Percentiles rank a stretch among this genome's conserved stretches.
Conservation (phyloP, 495 filamentous ascomycete species). For the Xylaria flabelliformis region DNA sequence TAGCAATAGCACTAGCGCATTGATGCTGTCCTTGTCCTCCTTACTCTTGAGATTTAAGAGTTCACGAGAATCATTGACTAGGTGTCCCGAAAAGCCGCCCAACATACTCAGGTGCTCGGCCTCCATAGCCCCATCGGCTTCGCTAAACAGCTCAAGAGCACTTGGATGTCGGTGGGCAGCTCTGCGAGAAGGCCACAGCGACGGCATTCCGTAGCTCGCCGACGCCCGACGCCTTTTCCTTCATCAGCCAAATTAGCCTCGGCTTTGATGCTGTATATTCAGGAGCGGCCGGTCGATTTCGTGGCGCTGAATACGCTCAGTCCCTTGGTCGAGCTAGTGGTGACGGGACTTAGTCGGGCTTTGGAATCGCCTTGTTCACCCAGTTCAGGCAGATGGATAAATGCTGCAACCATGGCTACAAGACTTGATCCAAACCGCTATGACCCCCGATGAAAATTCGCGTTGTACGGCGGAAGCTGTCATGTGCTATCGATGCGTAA, state of each 20-base stretch:
- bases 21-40: neutral
- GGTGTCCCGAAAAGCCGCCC: neutral
- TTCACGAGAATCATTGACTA: neutral
- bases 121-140: neutral
- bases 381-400: neutral
- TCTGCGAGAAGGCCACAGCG: slow-evolving; percentile 59
- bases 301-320: neutral
- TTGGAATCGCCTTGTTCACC: neutral
- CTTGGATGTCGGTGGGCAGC: slow-evolving; percentile 51
- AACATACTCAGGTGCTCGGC: neutral
- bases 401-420: neutral
- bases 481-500: neutral
- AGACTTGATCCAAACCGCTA: neutral
- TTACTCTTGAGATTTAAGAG: neutral
- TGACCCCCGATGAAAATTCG: neutral
- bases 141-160: slow-evolving; percentile 35
- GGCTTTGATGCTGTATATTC: slow-evolving; percentile 47
- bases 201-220: slow-evolving; percentile 45
- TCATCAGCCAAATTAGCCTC: slow-evolving; percentile 46
- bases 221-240: slow-evolving; percentile 42
- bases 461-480: neutral
- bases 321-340: neutral
- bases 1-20: neutral
- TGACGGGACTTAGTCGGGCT: neutral
- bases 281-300: slow-evolving; percentile 39